Conservation (phyloP, 2,329 filamentous ascomycete species). For the Fusarium penzigii region DNA sequence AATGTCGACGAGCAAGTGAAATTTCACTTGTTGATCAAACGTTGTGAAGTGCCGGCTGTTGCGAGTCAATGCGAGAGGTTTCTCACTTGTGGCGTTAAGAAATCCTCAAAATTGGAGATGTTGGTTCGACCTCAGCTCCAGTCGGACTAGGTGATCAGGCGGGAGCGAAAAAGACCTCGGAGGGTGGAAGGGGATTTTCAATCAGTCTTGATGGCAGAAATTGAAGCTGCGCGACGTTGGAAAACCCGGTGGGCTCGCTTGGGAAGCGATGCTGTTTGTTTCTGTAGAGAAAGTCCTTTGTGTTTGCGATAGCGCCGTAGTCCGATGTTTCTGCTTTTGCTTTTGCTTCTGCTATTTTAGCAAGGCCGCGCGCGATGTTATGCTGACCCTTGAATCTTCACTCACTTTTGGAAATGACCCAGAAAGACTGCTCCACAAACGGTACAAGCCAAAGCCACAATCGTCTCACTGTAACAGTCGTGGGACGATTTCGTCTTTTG, state of each 20-base stretch:
- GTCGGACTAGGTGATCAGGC: background rate
- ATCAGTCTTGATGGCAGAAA: constrained; percentile 4
- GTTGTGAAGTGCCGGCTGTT: background rate
- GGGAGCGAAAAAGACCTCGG: constrained; percentile 11
- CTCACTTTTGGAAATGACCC: constrained; percentile 25
- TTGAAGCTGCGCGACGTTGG: constrained; percentile 6
- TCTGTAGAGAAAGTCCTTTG: constrained; percentile 5
- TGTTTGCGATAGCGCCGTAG: constrained; percentile 22
- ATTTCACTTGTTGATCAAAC: too few relatives aligned
- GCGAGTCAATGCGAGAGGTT: background rate
- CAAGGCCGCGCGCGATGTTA: constrained; percentile 21
- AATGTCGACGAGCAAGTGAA: background rate
- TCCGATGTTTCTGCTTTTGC: constrained; percentile 27
- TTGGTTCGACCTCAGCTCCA: background rate
- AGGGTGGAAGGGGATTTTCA: constrained; percentile 14
- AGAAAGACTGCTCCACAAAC: constrained; percentile 19
- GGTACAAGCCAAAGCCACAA: constrained; percentile 20
- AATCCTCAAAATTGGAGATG: background rate
- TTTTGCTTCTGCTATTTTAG: constrained; percentile 31
- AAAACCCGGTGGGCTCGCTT: constrained; percentile 2
- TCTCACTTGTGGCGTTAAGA: background rate
- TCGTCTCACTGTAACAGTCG: constrained; percentile 25
- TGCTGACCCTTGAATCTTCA: constrained; percentile 20
- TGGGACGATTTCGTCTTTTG: constrained; percentile 28
- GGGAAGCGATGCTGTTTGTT: constrained; percentile 8